Evolutionary conservation across 805 yeast genomes (phyloP), one percentile per base, ranked within the genome.

Genomic region (Wickerhamiella sorbophila): DNA sequence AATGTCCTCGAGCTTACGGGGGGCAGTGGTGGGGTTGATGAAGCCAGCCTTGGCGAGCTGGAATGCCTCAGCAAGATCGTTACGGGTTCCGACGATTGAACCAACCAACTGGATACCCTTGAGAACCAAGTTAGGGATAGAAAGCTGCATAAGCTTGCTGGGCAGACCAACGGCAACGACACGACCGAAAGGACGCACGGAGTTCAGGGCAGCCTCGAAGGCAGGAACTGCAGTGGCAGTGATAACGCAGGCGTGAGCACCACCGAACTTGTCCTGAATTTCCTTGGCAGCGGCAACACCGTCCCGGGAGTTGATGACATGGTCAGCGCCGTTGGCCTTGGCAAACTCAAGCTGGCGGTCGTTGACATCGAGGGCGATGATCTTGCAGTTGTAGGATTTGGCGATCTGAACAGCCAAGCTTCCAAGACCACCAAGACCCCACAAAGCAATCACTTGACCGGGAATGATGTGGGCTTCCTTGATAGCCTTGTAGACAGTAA

Each of bases 51-150:
- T 48, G 63, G 77, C 78, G 71, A 80, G 79, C 54, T 77, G 82
- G 50, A 80, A 63, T 43, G 88, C 86, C 68, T 81, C 87, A 49
- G 78, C 72, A 50, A 88, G 74, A 65, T 84, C 94, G 50, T 80
- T 79, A 66, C 93, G 78, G 75, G 81, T 81, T 55, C 94, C 94
- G 48, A 83, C 94, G 59, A 80, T 80, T 41, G 93, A 81, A 53
- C 91, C 94, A 61, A 69, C 74, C 58, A 83, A 77, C 56, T 68
- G 67, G 60, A 79, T 67, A 45, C 83, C 74, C 65, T 72, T 79
- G 52, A 79, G 77, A 46, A 83, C 93, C 40, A 80, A 75, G 50
- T 69, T 66, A 67, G 82, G 79, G 42, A 84, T 84, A 44, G 74
- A 71, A 33, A 85, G 74, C 51, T 70, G 67, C 61, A 73, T 71